These are phyloP conservation scores for Sporopachydermia quercuum DNA, from an alignment of 805 yeast genomes.

Conservation along the genomic window DNA sequence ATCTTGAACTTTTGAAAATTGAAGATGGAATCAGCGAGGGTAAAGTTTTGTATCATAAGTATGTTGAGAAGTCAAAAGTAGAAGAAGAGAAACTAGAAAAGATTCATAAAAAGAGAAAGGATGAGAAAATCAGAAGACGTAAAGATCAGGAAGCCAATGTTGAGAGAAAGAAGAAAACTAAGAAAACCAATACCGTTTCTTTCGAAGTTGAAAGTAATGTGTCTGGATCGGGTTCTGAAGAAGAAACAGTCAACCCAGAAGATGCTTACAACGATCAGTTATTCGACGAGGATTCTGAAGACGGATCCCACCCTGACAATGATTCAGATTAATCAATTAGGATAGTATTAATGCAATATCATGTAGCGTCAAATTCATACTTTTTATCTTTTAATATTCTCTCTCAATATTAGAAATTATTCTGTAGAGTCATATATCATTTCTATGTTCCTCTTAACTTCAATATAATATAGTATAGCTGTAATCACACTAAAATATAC, in stretches of 20 bases:
- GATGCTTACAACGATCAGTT: neutral
- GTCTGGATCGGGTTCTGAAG: constrained; percentile 12
- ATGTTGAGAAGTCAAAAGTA: constrained; percentile 42
- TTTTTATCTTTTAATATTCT: no score
- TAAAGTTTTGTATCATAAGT: constrained; percentile 73
- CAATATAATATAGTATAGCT: no score
- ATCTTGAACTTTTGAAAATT: constrained; percentile 61
- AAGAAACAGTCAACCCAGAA: constrained; percentile 2
- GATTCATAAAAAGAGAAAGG: constrained; percentile 45
- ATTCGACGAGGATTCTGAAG: constrained; percentile 14
- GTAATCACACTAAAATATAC: no score
- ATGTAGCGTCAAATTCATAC: no score
- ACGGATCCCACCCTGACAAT: constrained; percentile 1
- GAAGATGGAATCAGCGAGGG: constrained; percentile 89
- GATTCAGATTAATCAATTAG: constrained; percentile 6
- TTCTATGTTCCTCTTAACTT: no score
- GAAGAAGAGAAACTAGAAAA: constrained; percentile 52
- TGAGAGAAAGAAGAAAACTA: constrained; percentile 55
- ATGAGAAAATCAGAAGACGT: constrained; percentile 56
- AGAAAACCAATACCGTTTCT: constrained; percentile 61
- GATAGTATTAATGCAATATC: constrained; percentile 11
- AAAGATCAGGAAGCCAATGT: constrained; percentile 70
- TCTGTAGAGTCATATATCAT: no score
- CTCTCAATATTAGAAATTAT: no score
- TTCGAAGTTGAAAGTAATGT: constrained; percentile 34